Conservation (phyloP, 352 stramenopile species). For the Phytophthora pini region DNA sequence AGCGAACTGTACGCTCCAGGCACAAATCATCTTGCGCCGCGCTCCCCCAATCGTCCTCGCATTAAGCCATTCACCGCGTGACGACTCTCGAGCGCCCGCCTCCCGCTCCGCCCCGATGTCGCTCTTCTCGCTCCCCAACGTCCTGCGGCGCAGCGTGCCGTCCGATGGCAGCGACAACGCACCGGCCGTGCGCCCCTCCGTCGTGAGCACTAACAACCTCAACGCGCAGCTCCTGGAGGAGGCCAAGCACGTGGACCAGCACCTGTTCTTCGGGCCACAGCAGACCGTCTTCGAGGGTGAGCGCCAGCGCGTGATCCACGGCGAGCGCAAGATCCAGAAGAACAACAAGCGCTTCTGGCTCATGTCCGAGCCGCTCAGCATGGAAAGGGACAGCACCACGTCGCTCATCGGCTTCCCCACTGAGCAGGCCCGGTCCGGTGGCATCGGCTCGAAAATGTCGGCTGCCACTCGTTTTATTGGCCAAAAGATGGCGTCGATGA, state of each 20-base stretch:
- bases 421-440: slow-evolving; percentile 40
- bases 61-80: slow-evolving; percentile 40
- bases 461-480: slow-evolving; percentile 77
- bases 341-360: slow-evolving; percentile 84
- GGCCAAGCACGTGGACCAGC: slow-evolving; percentile 65
- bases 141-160: slow-evolving; percentile 65
- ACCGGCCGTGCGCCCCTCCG: slow-evolving; percentile 59
- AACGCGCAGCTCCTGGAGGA: slow-evolving; percentile 80
- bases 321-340: slow-evolving; percentile 89
- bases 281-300: slow-evolving; percentile 78
- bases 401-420: slow-evolving; percentile 71
- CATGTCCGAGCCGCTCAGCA: slow-evolving; percentile 83
- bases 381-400: slow-evolving; percentile 82
- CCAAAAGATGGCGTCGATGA: slow-evolving; percentile 84
- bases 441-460: slow-evolving; percentile 69
- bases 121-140: slow-evolving; percentile 82
- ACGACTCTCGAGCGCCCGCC: slow-evolving; percentile 16
- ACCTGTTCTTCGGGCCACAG: slow-evolving; percentile 86
- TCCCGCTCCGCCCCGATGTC: slow-evolving; percentile 48
- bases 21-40: slow-evolving; percentile 27
- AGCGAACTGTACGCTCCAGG: slow-evolving; percentile 4
- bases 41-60: slow-evolving; percentile 23
- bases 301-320: slow-evolving; percentile 84
- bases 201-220: slow-evolving; percentile 69
- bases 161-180: slow-evolving; percentile 55